Percentiles rank a stretch among this genome's conserved stretches.
These are phyloP conservation scores for Capsicum pubescens DNA, from an alignment of 257 asterid species.

Conservation along the genomic window DNA sequence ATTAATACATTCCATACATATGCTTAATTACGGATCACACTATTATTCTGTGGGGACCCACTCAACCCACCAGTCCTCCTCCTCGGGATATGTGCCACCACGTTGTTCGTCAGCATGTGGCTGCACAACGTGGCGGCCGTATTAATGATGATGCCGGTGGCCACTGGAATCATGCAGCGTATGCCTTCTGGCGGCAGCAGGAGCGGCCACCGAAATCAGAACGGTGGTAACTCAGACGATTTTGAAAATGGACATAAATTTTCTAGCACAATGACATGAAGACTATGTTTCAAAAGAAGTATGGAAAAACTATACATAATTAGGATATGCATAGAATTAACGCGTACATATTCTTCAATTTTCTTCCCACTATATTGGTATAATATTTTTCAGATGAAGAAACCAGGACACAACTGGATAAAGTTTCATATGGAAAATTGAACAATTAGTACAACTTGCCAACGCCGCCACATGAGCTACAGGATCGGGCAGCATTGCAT, in stretches of 20 bases:
- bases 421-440: not conserved
- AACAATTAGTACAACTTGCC: conserved; percentile 59
- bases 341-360: conserved; percentile 1
- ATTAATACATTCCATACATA: too few relatives aligned
- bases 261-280: not conserved
- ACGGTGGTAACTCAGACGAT: not conserved
- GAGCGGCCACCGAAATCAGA: not conserved
- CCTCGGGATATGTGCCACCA: conserved; percentile 81
- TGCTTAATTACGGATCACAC: conserved; percentile 60
- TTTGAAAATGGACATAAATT: not conserved
- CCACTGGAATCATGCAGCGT: conserved; percentile 77
- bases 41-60: conserved; percentile 82
- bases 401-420: not conserved
- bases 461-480: conserved; percentile 73
- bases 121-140: conserved; percentile 98
- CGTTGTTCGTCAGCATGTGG: conserved; percentile 97
- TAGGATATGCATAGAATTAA: not conserved
- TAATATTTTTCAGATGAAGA: not conserved
- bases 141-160: conserved; percentile 94
- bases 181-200: conserved; percentile 38
- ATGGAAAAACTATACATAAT: not conserved
- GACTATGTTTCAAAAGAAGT: not conserved
- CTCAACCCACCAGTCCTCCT: conserved; percentile 77
- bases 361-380: not conserved
- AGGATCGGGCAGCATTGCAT: conserved; percentile 83